These are phyloP conservation scores for Clonostachys byssicola DNA, from an alignment of 2,329 filamentous ascomycete species.

Conservation along the genomic window DNA sequence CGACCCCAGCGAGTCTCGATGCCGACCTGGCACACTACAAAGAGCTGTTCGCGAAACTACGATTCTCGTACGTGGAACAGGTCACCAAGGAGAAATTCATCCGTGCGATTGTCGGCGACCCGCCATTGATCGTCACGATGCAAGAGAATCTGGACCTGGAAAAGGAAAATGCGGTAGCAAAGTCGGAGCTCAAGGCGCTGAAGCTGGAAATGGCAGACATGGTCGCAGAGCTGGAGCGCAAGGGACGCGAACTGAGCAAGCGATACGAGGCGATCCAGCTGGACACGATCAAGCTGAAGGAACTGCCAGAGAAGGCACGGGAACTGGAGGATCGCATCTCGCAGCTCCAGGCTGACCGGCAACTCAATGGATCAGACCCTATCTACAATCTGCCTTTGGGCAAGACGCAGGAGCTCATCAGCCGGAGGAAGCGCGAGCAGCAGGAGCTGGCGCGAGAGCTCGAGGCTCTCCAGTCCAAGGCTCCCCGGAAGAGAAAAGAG, in stretches of 20 bases:
- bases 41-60: constrained; percentile 91
- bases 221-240: constrained; percentile 66
- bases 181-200: constrained; percentile 71
- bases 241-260: constrained; percentile 52
- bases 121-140: constrained; percentile 77
- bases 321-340: constrained; percentile 43
- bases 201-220: constrained; percentile 76
- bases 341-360: constrained; percentile 35
- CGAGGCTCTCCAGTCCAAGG: constrained; percentile 56
- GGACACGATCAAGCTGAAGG: constrained; percentile 42
- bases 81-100: constrained; percentile 98
- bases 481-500: constrained; percentile 63
- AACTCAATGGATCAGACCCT: constrained; percentile 24
- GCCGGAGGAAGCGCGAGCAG: constrained; percentile 43
- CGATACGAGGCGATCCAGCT: constrained; percentile 46
- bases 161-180: constrained; percentile 61
- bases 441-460: constrained; percentile 59
- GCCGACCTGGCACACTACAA: constrained; percentile 88
- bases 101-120: constrained; percentile 84
- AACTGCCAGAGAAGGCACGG: constrained; percentile 45
- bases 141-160: constrained; percentile 80
- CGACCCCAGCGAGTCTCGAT: constrained; percentile 71
- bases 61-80: constrained; percentile 97
- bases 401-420: constrained; percentile 50
- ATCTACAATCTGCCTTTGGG: constrained; percentile 48